phyloP scores from a whole-genome alignment of 208 protist genomes.

The Phytomonas francai region DNA sequence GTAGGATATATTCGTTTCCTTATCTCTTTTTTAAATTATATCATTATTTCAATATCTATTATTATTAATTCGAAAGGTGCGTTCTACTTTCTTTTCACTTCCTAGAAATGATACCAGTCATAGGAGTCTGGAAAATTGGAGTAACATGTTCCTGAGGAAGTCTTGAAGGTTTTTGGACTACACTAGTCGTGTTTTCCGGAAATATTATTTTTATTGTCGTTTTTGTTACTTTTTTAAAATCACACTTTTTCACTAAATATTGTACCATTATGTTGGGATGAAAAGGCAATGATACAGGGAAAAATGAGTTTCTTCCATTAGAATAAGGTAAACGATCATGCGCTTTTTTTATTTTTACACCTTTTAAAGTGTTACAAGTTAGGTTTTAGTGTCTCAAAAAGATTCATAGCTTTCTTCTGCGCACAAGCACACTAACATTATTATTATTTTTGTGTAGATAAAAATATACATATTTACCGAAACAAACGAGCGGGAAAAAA shows the following conservation, averaged over 20 bases:
- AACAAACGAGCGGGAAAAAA: slow-evolving; percentile 1
- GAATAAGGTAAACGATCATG: too few relatives aligned
- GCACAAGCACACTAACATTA: slow-evolving; percentile 4
- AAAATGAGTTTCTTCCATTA: too few relatives aligned
- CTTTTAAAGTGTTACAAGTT: too few relatives aligned
- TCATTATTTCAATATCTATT: slow-evolving; percentile 15
- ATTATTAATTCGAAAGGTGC: neutral
- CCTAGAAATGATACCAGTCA: neutral
- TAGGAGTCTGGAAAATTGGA: slow-evolving; percentile 1
- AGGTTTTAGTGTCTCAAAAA: too few relatives aligned
- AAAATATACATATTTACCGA: slow-evolving; percentile 6
- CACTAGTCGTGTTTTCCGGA: too few relatives aligned
- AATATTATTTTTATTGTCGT: slow-evolving; percentile 9
- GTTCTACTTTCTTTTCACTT: slow-evolving; percentile 3
- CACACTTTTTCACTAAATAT: neutral
- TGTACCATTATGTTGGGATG: too few relatives aligned
- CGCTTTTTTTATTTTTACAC: too few relatives aligned
- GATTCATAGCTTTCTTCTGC: neutral
- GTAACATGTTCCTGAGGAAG: too few relatives aligned
- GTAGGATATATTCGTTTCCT: neutral
- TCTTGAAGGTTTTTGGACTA: too few relatives aligned
- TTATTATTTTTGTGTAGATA: neutral
- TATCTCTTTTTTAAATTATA: slow-evolving; percentile 13
- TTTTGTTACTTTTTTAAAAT: slow-evolving; percentile 6
- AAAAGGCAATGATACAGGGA: too few relatives aligned